These are phyloP conservation scores for Skeletonema costatum DNA, from an alignment of 108 stramenopile genomes.

Conservation along the genomic window DNA sequence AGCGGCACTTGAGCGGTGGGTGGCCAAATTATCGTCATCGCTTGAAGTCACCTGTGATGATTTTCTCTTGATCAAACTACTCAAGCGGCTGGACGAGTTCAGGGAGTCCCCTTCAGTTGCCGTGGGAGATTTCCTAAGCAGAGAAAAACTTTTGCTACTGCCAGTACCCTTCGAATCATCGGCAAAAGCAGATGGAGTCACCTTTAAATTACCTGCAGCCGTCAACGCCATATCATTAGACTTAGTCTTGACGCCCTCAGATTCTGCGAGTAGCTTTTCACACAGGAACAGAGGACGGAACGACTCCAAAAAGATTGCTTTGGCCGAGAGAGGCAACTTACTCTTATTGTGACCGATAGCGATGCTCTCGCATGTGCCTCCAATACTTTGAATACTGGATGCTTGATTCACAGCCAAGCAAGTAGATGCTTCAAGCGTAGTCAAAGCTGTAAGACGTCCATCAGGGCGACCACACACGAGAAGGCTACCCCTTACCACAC, in stretches of 20 bases:
- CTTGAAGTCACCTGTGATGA: neutral
- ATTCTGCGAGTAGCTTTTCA: constrained; percentile 51
- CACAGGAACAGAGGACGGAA: constrained; percentile 69
- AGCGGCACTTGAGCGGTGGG: neutral
- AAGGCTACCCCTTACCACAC: constrained; percentile 75
- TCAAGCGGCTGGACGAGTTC: neutral
- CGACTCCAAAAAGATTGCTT: constrained; percentile 54
- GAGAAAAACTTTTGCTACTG: neutral
- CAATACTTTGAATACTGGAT: constrained; percentile 65
- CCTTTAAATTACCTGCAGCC: neutral
- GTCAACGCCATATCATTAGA: neutral
- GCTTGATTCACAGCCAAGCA: constrained; percentile 85
- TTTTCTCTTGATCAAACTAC: neutral
- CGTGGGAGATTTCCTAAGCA: neutral
- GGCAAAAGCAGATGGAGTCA: neutral
- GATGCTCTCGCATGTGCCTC: constrained; percentile 73
- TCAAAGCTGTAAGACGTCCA: constrained; percentile 78
- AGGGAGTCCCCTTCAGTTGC: neutral
- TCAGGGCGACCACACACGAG: constrained; percentile 87
- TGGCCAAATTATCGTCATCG: neutral
- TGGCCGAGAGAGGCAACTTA: constrained; percentile 50
- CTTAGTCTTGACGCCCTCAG: constrained; percentile 13
- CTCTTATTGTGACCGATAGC: constrained; percentile 82
- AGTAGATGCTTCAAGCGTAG: constrained; percentile 68
- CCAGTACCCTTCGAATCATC: too few species aligned